phyloP scores from a whole-genome alignment of 2,329 filamentous ascomycete species.

The Magnaporthales sp. region DNA sequence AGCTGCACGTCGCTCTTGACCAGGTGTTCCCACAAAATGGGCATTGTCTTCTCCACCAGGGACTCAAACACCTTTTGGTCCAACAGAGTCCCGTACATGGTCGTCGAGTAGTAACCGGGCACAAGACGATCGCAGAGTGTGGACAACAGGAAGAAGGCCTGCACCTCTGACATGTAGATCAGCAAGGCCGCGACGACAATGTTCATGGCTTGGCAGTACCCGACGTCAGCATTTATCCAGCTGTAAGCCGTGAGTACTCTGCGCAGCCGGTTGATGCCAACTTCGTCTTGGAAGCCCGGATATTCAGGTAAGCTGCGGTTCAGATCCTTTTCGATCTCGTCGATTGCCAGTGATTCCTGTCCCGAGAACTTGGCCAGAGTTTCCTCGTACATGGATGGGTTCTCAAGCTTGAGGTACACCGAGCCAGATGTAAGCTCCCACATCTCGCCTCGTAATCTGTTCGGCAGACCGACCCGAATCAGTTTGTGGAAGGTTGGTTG shows the following conservation, averaged over 20 bases:
- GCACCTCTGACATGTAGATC: slow-evolving; percentile 95
- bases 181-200: slow-evolving; percentile 96
- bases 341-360: slow-evolving; percentile 85
- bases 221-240: slow-evolving; percentile 91
- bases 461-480: slow-evolving; percentile 89
- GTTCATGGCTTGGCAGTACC: slow-evolving; percentile 99
- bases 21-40: slow-evolving; percentile 96
- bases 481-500: slow-evolving; percentile 98
- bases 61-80: slow-evolving; percentile 98
- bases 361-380: slow-evolving; percentile 79
- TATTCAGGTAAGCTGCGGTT: slow-evolving; percentile 96
- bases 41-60: slow-evolving; percentile 98
- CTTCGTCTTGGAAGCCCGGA: slow-evolving; percentile 91
- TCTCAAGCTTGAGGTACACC: slow-evolving; percentile 78
- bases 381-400: slow-evolving; percentile 74
- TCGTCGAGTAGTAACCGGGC: slow-evolving; percentile 95
- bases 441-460: slow-evolving; percentile 83
- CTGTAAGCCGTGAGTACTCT: slow-evolving; percentile 94
- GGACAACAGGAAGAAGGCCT: slow-evolving; percentile 91
- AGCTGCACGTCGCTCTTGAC: slow-evolving; percentile 94
- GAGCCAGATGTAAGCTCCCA: slow-evolving; percentile 95
- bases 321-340: slow-evolving; percentile 97
- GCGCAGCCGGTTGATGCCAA: slow-evolving; percentile 83
- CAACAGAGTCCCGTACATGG: slow-evolving; percentile 96
- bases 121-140: slow-evolving; percentile 86